Conservation (phyloP, 306 rosid genomes). For the Inga leiocalycina region DNA sequence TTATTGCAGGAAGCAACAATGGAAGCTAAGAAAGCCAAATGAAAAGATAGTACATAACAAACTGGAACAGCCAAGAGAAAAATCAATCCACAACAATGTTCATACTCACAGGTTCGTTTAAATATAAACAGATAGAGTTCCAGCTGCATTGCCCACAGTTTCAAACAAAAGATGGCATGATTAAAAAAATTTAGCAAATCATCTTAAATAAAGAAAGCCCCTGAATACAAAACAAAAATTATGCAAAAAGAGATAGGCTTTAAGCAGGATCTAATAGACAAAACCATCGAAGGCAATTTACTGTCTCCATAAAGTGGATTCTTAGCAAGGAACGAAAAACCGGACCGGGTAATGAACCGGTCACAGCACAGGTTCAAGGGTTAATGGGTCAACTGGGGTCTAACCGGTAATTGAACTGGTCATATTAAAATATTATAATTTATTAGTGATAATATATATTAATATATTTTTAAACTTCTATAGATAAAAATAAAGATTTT, state of each 20-base stretch:
- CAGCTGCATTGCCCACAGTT: background rate
- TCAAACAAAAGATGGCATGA: background rate
- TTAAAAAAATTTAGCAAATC: background rate
- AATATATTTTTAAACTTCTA: too few relatives aligned
- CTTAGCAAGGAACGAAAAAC: too few relatives aligned
- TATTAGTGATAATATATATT: too few relatives aligned
- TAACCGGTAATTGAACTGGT: too few relatives aligned
- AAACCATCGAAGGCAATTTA: slow-evolving; percentile 85
- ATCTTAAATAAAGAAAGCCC: background rate
- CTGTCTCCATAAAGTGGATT: slow-evolving; percentile 91
- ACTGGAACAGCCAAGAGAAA: background rate
- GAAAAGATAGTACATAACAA: background rate
- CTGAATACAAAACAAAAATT: background rate
- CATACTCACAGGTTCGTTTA: background rate
- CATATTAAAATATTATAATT: too few relatives aligned
- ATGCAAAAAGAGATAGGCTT: background rate
- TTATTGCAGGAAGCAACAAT: background rate
- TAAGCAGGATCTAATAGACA: slow-evolving; percentile 10
- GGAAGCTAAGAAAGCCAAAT: background rate
- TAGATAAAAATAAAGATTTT: too few relatives aligned
- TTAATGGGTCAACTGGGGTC: too few relatives aligned
- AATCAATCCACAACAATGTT: background rate
- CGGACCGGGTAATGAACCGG: too few relatives aligned
- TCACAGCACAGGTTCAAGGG: too few relatives aligned
- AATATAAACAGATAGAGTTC: background rate